A percentile compares a stretch with the other conserved stretches of the same genome.
phyloP scores from a whole-genome alignment of 257 asterid genomes.

The Solanum bulbocastanum region DNA sequence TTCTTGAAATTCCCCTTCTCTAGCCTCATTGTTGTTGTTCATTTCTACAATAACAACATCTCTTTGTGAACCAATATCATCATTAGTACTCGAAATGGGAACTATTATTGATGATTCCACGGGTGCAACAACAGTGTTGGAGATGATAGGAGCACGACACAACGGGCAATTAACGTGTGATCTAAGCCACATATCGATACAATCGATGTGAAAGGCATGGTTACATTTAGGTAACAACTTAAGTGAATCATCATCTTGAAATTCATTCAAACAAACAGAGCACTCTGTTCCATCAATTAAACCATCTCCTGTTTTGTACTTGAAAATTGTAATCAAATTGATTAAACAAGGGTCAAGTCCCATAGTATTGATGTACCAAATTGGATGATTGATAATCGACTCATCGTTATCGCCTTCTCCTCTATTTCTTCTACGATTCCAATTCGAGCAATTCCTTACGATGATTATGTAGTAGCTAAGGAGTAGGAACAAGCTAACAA shows the following conservation, averaged over 20 bases:
- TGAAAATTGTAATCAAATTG: background rate
- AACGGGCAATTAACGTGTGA: conserved; percentile 11
- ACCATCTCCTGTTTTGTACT: background rate
- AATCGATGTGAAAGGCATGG: conserved; percentile 10
- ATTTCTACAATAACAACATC: background rate
- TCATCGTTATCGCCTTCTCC: background rate
- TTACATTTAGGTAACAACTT: conserved; percentile 4
- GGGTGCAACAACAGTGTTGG: background rate
- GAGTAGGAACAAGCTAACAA: background rate
- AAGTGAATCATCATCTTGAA: conserved; percentile 9
- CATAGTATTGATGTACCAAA: background rate
- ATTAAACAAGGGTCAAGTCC: background rate
- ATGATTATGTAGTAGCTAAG: background rate
- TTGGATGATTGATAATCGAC: background rate
- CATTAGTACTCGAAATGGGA: background rate
- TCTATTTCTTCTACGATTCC: background rate
- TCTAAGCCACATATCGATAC: conserved; percentile 10
- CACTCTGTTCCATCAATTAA: conserved; percentile 8
- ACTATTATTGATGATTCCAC: background rate
- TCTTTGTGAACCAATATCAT: background rate
- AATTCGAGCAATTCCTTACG: conserved; percentile 1
- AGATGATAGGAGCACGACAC: conserved; percentile 9
- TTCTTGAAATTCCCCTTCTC: background rate
- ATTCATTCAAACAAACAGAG: conserved; percentile 6
- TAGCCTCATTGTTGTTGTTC: background rate